Evolutionary conservation across 768 basidiomycete genomes (phyloP).

Genomic region (Crepidotus variabilis): DNA sequence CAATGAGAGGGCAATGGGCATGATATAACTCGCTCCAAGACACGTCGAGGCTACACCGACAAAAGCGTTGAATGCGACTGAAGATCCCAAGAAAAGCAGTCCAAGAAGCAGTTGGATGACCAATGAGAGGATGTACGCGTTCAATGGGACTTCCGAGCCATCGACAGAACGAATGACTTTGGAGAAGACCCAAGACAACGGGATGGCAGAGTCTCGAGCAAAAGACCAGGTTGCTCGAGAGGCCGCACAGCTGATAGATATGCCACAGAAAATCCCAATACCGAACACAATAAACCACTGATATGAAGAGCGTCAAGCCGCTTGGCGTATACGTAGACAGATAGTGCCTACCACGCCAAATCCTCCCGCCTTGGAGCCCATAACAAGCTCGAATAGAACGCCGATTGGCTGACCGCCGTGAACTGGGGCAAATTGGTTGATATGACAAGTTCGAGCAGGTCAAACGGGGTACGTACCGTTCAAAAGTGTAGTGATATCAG

Average conservation of each 20-base stretch:
- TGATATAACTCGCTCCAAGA: constrained; percentile 58
- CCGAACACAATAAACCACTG: constrained; percentile 42
- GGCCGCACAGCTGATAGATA: constrained; percentile 64
- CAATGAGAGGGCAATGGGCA: constrained; percentile 57
- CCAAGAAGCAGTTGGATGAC: constrained; percentile 56
- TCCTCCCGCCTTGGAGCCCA: constrained; percentile 58
- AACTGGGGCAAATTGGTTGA: constrained; percentile 28
- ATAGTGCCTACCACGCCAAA: constrained; percentile 48
- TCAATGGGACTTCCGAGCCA: constrained; percentile 45
- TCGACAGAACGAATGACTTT: constrained; percentile 34
- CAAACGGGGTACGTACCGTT: constrained; percentile 32
- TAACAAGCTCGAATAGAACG: constrained; percentile 57
- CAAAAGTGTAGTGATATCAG: constrained; percentile 50
- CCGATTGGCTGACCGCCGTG: constrained; percentile 62
- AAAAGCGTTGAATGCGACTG: constrained; percentile 65
- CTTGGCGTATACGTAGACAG: constrained; percentile 18
- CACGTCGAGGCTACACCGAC: constrained; percentile 66
- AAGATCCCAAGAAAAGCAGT: constrained; percentile 58
- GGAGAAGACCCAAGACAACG: constrained; percentile 45
- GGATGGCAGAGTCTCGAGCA: constrained; percentile 64
- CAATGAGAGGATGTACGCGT: constrained; percentile 59
- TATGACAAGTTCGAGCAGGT: neutral
- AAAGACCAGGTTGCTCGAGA: constrained; percentile 73
- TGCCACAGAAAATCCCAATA: constrained; percentile 56
- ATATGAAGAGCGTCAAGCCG: neutral